Evolutionary conservation across 2,329 filamentous ascomycete genomes (phyloP), one percentile per base, ranked within the genome.

Genomic region (Ceratocystis smalleyi): DNA sequence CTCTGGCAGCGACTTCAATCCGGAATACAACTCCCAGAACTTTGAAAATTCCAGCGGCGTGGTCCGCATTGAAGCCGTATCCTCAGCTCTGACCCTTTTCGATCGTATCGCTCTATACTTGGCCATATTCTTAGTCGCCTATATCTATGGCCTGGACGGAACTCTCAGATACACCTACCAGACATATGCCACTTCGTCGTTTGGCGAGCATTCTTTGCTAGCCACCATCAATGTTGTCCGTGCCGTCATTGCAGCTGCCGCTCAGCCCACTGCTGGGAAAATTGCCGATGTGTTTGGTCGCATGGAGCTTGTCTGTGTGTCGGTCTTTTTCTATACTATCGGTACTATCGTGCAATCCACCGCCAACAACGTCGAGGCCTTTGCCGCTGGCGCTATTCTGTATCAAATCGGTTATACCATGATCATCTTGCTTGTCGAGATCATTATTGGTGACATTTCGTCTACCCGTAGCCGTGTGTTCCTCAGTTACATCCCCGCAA

Each of bases 371-470:
- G 74, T 85, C 7, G 70, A 77, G 45, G 73, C 75, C 0, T 86
- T 84, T 66, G 76, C 77, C 19, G 82, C 77, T 3, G 84, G 83
- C 30, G 79, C 80, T 43, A 76, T 85, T 49, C 71, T 85, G 45
- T 85, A 85, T 71, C 82, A 80, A 75, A 75, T 86, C 49, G 84
- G 84, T 60, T 86, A 84, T 70, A 86, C 84, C 10, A 77, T 77
- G 68, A 75, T 85, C 30, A 75, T 84, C 19, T 73, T 87, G 12
- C 75, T 87, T 1, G 76, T 86, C 24, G 83, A 87, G 71, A 81
- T 87, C 69, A 78, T 87, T 66, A 75, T 87, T 57, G 83, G 78
- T 55, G 84, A 87, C 68, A 77, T 83, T 30, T 85, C 83, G 1
- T 86, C 84, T 1, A 79, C 82, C 5, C 79, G 83, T 15, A 77